phyloP scores from a whole-genome alignment of 352 stramenopile genomes.

The Discostella stelligera region DNA sequence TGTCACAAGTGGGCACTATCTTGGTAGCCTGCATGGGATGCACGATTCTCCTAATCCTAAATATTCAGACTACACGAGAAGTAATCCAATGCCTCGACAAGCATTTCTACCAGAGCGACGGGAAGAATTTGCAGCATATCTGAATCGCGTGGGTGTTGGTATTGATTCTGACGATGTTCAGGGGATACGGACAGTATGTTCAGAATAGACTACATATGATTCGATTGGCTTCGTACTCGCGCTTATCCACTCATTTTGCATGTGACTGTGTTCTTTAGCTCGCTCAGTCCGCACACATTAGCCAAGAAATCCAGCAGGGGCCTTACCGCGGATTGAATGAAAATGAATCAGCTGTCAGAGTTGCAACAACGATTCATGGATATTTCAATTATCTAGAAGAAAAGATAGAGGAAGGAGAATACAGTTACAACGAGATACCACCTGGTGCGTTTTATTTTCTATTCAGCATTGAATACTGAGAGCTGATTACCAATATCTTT shows the following conservation, averaged over 20 bases:
- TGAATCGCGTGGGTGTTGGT: slow-evolving; percentile 44
- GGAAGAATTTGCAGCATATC: slow-evolving; percentile 46
- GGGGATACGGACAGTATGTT: slow-evolving; percentile 66
- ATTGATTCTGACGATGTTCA: slow-evolving; percentile 76
- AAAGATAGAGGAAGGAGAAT: slow-evolving; percentile 49
- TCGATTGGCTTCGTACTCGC: background rate
- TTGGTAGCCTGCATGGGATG: slow-evolving; percentile 50
- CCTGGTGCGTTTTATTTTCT: background rate
- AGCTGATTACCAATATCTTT: background rate
- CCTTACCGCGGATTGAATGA: slow-evolving; percentile 70
- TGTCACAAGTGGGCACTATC: slow-evolving; percentile 24
- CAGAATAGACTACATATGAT: background rate
- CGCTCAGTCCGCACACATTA: slow-evolving; percentile 74
- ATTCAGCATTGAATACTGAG: background rate
- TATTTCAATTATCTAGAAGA: slow-evolving; percentile 76
- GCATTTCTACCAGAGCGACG: slow-evolving; percentile 31
- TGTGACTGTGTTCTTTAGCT: slow-evolving; percentile 31
- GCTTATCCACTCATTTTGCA: background rate
- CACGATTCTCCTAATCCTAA: slow-evolving; percentile 32
- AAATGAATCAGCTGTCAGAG: slow-evolving; percentile 71
- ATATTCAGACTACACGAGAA: slow-evolving; percentile 56
- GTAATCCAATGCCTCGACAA: slow-evolving; percentile 32
- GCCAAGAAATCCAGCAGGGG: slow-evolving; percentile 60
- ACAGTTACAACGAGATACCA: slow-evolving; percentile 40
- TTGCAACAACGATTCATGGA: slow-evolving; percentile 73